Base-by-base conservation (phyloP, 2,329 filamentous ascomycete species). In the Verticillium nonalfalfae region DNA sequence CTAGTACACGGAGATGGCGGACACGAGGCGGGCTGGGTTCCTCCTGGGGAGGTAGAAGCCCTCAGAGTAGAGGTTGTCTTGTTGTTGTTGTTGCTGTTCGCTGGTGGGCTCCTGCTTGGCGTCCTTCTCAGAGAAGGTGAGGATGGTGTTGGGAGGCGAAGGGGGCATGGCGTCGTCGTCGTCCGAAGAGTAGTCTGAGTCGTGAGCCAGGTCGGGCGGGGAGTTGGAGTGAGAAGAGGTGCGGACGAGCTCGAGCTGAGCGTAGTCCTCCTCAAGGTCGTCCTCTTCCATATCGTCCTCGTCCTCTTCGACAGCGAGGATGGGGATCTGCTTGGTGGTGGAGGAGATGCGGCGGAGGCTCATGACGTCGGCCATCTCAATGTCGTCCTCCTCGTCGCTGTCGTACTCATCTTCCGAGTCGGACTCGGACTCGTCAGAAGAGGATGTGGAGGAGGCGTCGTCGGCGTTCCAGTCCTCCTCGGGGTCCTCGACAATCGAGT, bases 151-250 rank as follows among this genome's bases (percentile, higher is more conserved):
- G 54, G 85, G 84, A 40, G 89, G 89, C 63, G 88, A 90, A 21
- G 88, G 88, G 7, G 90, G 90, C 85, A 91, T 85, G 57, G 81
- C 77, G 67, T 90, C 87, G 75, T 93, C 90, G 68, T 92, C 89
- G 61, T 86, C 88, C 1, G 85, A 87, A 65, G 79, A 83, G 71
- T 92, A 89, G 65, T 85, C 80, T 66, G 86, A 83, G 64, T 83
- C 85, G 74, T 92, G 79, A 66, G 87, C 82, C 62, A 92, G 85
- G 72, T 91, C 89, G 9, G 90, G 90, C 59, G 89, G 83, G 59
- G 86, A 85, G 69, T 75, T 83, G 70, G 80, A 79, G 76, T 88
- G 88, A 6, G 89, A 92, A 33, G 80, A 80, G 64, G 87, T 89
- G 69, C 88, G 86, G 60, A 87, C 89, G 63, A 93, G 83, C 63